Base-by-base conservation (phyloP, 805 yeast species). In the Ogataea paraovalis region DNA sequence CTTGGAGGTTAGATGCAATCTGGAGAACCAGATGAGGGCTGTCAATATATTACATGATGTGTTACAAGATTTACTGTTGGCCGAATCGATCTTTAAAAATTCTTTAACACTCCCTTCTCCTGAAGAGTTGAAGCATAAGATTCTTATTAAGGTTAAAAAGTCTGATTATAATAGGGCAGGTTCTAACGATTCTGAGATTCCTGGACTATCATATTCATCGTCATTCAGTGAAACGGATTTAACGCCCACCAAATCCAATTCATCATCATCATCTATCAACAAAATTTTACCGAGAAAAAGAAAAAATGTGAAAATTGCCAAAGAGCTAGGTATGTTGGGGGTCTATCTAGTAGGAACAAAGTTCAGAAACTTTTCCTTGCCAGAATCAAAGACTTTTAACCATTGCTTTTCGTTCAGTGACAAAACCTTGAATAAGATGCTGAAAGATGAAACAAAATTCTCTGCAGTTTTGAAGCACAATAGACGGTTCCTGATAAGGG, bases 351-450 rank as follows among this genome's bases (percentile, higher is more conserved):
- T 82, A 51, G 97, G 97, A 0, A 58, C 79, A 23, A 88, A 84
- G 57, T 92, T 85, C 58, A 73, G 87, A 30, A 88, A 89, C 62
- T 88, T 90, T 56, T 83, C 96, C 0, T 68, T 88, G 23, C 96
- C 96, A 0, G 95, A 86, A 56, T 87, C 96, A 0, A 88, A 90
- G 58, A 76, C 87, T 0, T 68, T 64, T 47, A 85, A 86, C 54
- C 98, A 90, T 63, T 81, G 91, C 45, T 94, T 91, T 61, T 90
- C 97, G 1, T 78, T 94, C 51, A 84, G 85, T 51, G 98, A 94
- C 58, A 80, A 86, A 45, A 69, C 80, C 2, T 65, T 87, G 37
- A 76, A 76, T 41, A 69, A 78, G 8, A 76, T 91, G 79, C 61
- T 80, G 32, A 83, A 81, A 51, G 92, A 88, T 52, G 67, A 73